Evolutionary conservation across 805 yeast genomes (phyloP), one percentile per base, ranked within the genome.

Genomic region (Scheffersomyces coipomensis): DNA sequence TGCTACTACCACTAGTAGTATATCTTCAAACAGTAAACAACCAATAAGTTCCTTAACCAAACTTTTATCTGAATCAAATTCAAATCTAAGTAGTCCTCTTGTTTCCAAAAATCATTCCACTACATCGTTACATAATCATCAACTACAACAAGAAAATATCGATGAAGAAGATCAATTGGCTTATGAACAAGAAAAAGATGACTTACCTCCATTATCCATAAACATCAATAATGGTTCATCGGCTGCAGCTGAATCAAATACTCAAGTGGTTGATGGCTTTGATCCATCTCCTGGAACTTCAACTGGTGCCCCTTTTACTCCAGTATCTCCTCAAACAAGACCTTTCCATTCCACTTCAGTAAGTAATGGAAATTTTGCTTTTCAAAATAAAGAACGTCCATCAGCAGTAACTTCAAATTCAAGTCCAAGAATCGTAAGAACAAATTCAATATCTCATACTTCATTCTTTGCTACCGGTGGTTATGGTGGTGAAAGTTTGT

Each of bases 361-460:
- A 12, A 36, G 31, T 25, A 46, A 44, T 37, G 46, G 37, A 6
- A 33, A 34, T n/a, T 4, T 29, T 19, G 49, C 49, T 4, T 49
- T 47, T 43, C 49, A 48, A 35, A 38, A 33, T 39, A 38, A 50
- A 34, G 52, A 51, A 13, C n/a, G 18, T 13, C 30, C 18, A 16
- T 43, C 55, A 11, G 54, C 58, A 2, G 37, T 50, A 29, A 52
- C 55, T 11, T 29, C 54, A 37, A 36, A 55, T 13, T 53, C 58
- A 18, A 61, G 70, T 44, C 70, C 79, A 48, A 45, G 83, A 67
- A 37, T 64, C 23, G 65, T 60, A 29, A 49, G 73, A 26, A 64
- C 66, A 29, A 63, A 64, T 45, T 68, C 73, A 9, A 54, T 64
- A 21, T 55, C 68, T 7, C 73, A 69, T 46, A 56, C 69, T 26